Base-by-base conservation (phyloP, 257 asterid species). In the Gentiana dahurica region DNA sequence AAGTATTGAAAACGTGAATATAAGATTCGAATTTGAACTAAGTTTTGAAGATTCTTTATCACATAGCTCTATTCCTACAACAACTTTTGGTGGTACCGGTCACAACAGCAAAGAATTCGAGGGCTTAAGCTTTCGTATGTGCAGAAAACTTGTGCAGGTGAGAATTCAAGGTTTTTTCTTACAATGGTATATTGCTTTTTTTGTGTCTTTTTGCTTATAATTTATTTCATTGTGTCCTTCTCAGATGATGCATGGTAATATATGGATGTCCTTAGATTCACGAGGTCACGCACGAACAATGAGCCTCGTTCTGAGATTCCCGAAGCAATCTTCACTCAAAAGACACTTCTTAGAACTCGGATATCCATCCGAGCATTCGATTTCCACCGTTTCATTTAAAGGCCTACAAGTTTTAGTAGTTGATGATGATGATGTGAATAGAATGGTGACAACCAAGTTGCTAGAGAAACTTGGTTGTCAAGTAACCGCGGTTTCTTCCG, bases 161-260 rank as follows among this genome's bases (percentile, higher is more conserved):
- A 62, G 72, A 51, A 49, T 35, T 24, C 24, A 24, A 24, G 24
- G 24, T 24, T 24, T 24, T 24, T 24, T 24, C 24, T 24, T 24
- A 24, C 24, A 24, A 24, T 24, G 24, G 24, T 24, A 24, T 24
- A 24, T 24, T 24, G 24, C 24, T 24, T 24, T 24, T 24, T 24
- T 24, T 24, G 24, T 24, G 24, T 24, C 24, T 24, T 24, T 24
- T 24, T 24, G 24, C 46, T 55, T 34, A 35, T 37, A 36, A 8
- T 64, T 52, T 13, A 8, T 55, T 33, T 38, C 41, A 8, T 24
- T 24, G 24, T 24, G 35, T 13, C 37, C 43, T 51, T 50, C 65
- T 60, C 74, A 76, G 81, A 69, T 76, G 78, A 68, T 76, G 78
- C 81, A 76, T 65, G 81, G 81, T 45, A 73, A 66, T 49, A 72